These are phyloP conservation scores for Endogone sp. DNA, from an alignment of 192 early-diverging fungal species.

Conservation along the genomic window DNA sequence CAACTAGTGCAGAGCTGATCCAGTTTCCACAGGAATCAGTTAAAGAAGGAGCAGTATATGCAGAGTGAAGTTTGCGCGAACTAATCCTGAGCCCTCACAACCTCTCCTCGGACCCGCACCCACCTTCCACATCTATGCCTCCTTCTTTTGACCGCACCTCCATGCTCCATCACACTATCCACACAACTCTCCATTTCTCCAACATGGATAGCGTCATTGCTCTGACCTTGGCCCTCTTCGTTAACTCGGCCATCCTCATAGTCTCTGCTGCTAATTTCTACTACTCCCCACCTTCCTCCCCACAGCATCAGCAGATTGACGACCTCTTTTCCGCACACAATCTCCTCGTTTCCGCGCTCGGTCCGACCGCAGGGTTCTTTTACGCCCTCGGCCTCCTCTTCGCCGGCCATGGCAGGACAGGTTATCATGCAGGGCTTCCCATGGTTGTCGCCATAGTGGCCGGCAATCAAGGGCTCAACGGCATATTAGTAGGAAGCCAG, in stretches of 20 bases:
- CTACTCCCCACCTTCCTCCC: conserved; percentile 20
- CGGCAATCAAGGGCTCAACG: conserved; percentile 59
- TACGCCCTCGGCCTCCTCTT: conserved; percentile 77
- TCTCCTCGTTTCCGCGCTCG: conserved; percentile 56
- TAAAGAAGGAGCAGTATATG: background rate
- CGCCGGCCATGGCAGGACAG: conserved; percentile 78
- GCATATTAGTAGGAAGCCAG: conserved; percentile 65
- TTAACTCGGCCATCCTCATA: conserved; percentile 78
- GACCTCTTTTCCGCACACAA: conserved; percentile 66
- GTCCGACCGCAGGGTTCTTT: conserved; percentile 53
- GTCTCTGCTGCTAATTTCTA: conserved; percentile 73
- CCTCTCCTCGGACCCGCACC: background rate
- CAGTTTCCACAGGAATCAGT: background rate
- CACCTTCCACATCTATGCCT: background rate
- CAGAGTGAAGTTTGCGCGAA: too few species aligned
- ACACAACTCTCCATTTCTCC: conserved; percentile 45
- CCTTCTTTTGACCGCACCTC: background rate
- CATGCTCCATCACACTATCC: conserved; percentile 17
- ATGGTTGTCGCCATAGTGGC: conserved; percentile 58
- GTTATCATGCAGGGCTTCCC: conserved; percentile 77
- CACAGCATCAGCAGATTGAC: conserved; percentile 31
- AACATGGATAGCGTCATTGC: conserved; percentile 65
- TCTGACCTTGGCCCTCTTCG: conserved; percentile 65
- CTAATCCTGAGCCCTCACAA: too few species aligned
- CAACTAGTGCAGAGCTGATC: conserved; percentile 66